Conservation (phyloP, 805 yeast species). For the Sugiyamaella lignohabitans region DNA sequence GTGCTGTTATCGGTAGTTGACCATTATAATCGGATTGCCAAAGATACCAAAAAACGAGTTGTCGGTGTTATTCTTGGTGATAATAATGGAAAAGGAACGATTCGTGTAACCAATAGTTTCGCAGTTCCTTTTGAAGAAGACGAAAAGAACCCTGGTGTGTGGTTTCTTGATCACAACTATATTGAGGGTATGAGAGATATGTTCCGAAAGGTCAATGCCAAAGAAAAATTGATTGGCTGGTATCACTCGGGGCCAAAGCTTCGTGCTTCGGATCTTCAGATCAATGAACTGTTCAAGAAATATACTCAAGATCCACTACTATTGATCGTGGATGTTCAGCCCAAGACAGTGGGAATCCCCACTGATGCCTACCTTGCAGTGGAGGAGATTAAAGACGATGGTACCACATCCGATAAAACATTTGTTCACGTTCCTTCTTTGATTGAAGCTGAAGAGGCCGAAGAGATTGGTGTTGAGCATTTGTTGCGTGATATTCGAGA, state of each 20-base stretch:
- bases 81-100: constrained; percentile 37
- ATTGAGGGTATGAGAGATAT: constrained; percentile 95
- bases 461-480: constrained; percentile 98
- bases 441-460: constrained; percentile 98
- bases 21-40: constrained; percentile 84
- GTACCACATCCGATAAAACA: constrained; percentile 85
- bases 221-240: constrained; percentile 97
- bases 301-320: constrained; percentile 77
- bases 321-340: constrained; percentile 86
- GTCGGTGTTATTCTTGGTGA: constrained; percentile 94
- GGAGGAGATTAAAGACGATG: constrained; percentile 95
- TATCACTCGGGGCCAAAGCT: constrained; percentile 96
- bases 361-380: constrained; percentile 92
- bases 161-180: constrained; percentile 96
- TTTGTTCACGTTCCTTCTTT: constrained; percentile 88
- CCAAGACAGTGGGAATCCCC: constrained; percentile 80
- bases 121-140: constrained; percentile 99
- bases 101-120: constrained; percentile 83
- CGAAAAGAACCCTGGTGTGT: constrained; percentile 80
- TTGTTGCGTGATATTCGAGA: constrained; percentile 88
- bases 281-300: constrained; percentile 81
- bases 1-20: constrained; percentile 92
- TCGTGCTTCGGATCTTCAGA: constrained; percentile 78
- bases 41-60: constrained; percentile 69
- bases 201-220: constrained; percentile 97